phyloP scores from a whole-genome alignment of 345 rosid genomes.

The Hibiscus mutabilis region DNA sequence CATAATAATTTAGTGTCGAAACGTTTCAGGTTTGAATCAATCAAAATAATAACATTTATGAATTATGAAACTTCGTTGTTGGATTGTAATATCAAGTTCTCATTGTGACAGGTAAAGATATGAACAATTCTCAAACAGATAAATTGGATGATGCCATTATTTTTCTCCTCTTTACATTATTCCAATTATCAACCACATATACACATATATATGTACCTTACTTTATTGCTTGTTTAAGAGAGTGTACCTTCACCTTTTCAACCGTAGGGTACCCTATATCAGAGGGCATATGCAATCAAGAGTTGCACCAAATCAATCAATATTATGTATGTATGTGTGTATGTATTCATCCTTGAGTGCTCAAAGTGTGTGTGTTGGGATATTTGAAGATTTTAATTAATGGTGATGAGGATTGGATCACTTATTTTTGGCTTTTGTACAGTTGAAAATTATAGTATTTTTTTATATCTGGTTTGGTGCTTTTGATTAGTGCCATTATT shows the following conservation, averaged over 20 bases:
- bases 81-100: too few species aligned
- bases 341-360: constrained; percentile 4
- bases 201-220: background rate
- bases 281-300: background rate
- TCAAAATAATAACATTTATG: too few species aligned
- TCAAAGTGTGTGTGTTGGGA: constrained; percentile 16
- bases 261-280: constrained; percentile 15
- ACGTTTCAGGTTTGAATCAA: too few species aligned
- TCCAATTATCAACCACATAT: background rate
- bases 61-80: too few species aligned
- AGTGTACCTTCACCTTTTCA: constrained; percentile 15
- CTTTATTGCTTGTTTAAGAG: background rate
- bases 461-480: constrained; percentile 13
- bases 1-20: too few species aligned
- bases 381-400: background rate
- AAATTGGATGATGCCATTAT: too few species aligned
- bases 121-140: too few species aligned
- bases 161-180: background rate
- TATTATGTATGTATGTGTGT: background rate
- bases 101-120: too few species aligned
- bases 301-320: background rate
- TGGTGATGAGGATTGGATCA: constrained; percentile 14
- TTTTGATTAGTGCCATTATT: background rate
- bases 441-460: background rate
- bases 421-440: constrained; percentile 17